phyloP scores from a whole-genome alignment of 257 asterid genomes.

The Apocynum venetum region DNA sequence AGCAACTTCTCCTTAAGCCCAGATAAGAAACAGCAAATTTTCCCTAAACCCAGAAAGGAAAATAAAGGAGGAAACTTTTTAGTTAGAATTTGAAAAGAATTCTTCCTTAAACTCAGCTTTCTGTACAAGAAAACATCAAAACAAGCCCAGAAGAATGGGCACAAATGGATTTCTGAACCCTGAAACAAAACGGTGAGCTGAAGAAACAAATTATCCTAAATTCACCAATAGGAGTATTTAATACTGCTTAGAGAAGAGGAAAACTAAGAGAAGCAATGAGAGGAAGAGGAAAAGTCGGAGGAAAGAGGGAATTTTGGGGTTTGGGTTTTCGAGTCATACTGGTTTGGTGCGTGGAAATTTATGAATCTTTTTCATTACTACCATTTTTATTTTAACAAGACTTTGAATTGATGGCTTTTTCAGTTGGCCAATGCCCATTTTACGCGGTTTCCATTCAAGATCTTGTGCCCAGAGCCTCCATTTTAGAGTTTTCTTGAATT shows the following conservation, averaged over 20 bases:
- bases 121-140: not conserved
- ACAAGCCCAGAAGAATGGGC: not conserved
- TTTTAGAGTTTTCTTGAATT: not conserved
- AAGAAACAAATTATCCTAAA: not conserved
- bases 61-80: not conserved
- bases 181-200: not conserved
- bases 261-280: not conserved
- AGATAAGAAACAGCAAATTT: not conserved
- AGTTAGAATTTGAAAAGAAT: not conserved
- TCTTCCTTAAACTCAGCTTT: not conserved
- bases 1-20: not conserved
- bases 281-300: not conserved
- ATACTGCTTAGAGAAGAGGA: not conserved
- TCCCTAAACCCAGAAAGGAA: not conserved
- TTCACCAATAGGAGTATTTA: not conserved
- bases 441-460: conserved; percentile 11
- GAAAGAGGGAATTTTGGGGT: not conserved
- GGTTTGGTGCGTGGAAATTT: conserved; percentile 5
- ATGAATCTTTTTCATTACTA: not conserved
- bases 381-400: not conserved
- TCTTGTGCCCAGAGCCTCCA: not conserved
- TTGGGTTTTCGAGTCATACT: conserved; percentile 2
- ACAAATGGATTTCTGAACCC: not conserved
- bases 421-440: not conserved
- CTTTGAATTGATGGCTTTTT: conserved; percentile 5